Conservation (phyloP, 768 basidiomycete species). For the Amanita muscaria region DNA sequence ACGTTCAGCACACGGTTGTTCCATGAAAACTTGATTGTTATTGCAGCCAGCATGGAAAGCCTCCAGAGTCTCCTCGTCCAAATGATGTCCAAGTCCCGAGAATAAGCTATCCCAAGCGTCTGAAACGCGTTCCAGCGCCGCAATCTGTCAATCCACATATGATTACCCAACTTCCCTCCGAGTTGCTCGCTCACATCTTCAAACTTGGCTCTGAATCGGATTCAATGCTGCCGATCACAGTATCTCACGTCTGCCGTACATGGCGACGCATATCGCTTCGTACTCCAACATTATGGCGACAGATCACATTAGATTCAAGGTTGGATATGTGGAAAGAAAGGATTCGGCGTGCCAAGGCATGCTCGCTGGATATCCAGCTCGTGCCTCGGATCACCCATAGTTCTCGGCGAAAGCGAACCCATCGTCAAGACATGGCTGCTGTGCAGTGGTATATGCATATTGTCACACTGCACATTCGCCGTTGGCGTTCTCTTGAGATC, state of each 20-base stretch:
- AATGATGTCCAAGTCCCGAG: conserved; percentile 6
- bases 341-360: conserved; percentile 49
- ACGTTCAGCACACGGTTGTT: conserved; percentile 4
- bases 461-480: conserved; percentile 40
- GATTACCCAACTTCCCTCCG: conserved; percentile 51
- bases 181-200: conserved; percentile 60
- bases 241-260: conserved; percentile 60
- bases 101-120: conserved; percentile 30
- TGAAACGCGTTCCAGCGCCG: conserved; percentile 22
- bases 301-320: conserved; percentile 40
- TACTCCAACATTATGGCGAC: conserved; percentile 58
- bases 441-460: conserved; percentile 58
- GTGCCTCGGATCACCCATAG: conserved; percentile 22
- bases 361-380: conserved; percentile 53
- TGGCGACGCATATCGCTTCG: conserved; percentile 58
- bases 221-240: conserved; percentile 44
- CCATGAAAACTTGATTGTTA: not conserved
- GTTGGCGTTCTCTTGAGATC: conserved; percentile 57
- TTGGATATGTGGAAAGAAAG: conserved; percentile 56
- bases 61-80: conserved; percentile 3
- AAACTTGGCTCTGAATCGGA: conserved; percentile 48
- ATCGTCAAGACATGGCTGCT: conserved; percentile 32
- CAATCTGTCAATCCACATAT: conserved; percentile 28
- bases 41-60: not conserved
- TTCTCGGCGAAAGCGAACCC: conserved; percentile 19